Conservation (phyloP, 441 rosid species). For the Croton laevigatus region DNA sequence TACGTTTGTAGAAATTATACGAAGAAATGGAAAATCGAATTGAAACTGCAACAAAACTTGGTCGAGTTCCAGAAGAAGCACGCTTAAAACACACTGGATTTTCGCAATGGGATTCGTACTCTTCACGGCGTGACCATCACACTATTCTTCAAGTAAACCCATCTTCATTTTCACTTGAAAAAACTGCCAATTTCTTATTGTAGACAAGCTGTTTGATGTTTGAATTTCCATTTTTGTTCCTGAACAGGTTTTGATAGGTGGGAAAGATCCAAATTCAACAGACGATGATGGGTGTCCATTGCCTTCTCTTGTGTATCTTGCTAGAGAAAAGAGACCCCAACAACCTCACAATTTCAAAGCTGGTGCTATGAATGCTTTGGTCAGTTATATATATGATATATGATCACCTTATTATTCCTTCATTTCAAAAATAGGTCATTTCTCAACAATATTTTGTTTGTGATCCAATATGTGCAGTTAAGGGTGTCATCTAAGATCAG, state of each 20-base stretch:
- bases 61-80: constrained; percentile 38
- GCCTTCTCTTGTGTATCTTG: constrained; percentile 67
- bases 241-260: constrained; percentile 51
- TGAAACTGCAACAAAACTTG: constrained; percentile 32
- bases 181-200: not conserved
- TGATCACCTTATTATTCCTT: not conserved
- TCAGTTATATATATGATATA: constrained; percentile 9
- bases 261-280: constrained; percentile 31
- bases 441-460: no score
- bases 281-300: constrained; percentile 31
- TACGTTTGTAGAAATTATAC: constrained; percentile 10
- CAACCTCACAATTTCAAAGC: constrained; percentile 73
- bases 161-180: no score
- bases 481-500: constrained; percentile 53
- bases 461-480: constrained; percentile 33
- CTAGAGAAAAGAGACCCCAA: constrained; percentile 73
- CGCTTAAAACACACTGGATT: constrained; percentile 40
- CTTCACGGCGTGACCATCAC: constrained; percentile 47
- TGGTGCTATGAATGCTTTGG: constrained; percentile 81
- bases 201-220: not conserved
- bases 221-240: not conserved
- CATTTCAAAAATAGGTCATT: not conserved
- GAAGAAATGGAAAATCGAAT: constrained; percentile 52
- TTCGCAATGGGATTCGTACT: constrained; percentile 46
- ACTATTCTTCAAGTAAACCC: constrained; percentile 52